A percentile compares a stretch with the other conserved stretches of the same genome.
Conservation (phyloP, 129 eudicot genomes). For the carrot (Daucus carota) region DH1_v3.0 NC_030381.2:46841001-46841500, state of each 20-base stretch:
- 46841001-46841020: background rate
- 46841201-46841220: background rate
- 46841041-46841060: background rate
- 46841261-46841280: too few species aligned
- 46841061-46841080: background rate
- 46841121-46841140: background rate
- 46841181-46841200: background rate
- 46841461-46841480: background rate
- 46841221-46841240: background rate
- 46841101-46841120: background rate
- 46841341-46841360: slow-evolving; percentile 94
- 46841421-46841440: slow-evolving; percentile 83
- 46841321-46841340: slow-evolving; percentile 11
- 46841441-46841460: slow-evolving; percentile 88
- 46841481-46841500: background rate
- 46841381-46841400: slow-evolving; percentile 95
- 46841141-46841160: background rate
- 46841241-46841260: background rate
- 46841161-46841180: background rate
- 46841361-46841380: slow-evolving; percentile 94
- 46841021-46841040: background rate
- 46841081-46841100: background rate
- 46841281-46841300: background rate
- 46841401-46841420: slow-evolving; percentile 98
- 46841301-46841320: background rate